Base-by-base conservation (phyloP, 768 basidiomycete genomes). In the Russula griseocarnosa region DNA sequence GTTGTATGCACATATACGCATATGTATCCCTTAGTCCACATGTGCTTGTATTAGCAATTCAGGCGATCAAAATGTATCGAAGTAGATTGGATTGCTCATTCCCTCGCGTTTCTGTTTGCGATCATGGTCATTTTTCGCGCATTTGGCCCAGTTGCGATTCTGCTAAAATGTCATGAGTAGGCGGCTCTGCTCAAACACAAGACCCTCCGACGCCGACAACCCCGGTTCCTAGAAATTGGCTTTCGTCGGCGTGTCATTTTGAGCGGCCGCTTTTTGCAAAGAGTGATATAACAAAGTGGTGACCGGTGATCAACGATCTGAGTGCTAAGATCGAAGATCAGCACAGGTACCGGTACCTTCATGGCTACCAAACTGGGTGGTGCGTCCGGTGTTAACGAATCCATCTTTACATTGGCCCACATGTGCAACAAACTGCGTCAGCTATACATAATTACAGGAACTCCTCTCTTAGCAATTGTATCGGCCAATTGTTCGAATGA, bases 1-100 rank as follows among this genome's bases (percentile, higher is more conserved):
- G 44, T 8, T 28, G 32, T 52, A n/a, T 56, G 18, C 34, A 3
- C 52, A n/a, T 30, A 42, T 60, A 64, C 34, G 14, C 24, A 36
- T 32, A 18, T 60, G 63, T 65, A 60, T 55, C 58, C 54, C 8
- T 49, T 64, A 64, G 58, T 54, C 14, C 34, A n/a, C 63, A 59
- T 40, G 20, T 49, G 53, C 30, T 55, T 47, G n/a, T 16, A 30
- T 49, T 26, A 18, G 51, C 34, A 49, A 63, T 59, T 10, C 16
- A 42, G 16, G 36, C 22, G 20, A 56, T 40, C 40, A n/a, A 28
- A 7, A 28, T 47, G 53, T 60, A 60, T 30, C 30, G 40, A 44
- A 13, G 24, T 58, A 28, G 18, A 22, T 46, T 54, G 44, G 5
- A 13, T 32, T 22, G n/a, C 26, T 14, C 16, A 30, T 26, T 10